Conservation (phyloP, 805 yeast genomes). For the Wickerhamiella spandovensis region DNA sequence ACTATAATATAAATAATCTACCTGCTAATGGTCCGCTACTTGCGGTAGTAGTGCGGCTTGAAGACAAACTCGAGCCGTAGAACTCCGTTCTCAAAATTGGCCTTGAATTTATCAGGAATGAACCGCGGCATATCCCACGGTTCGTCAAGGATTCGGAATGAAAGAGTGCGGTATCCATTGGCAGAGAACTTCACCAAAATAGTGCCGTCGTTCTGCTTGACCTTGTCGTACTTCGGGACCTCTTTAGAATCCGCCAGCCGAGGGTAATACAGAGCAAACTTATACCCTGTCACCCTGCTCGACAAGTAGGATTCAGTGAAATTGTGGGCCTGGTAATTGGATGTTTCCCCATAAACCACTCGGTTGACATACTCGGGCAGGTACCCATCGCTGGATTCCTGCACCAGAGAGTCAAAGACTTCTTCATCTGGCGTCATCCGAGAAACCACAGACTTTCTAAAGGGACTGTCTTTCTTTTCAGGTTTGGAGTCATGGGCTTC, state of each 20-base stretch:
- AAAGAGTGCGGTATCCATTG: constrained; percentile 24
- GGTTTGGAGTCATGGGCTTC: neutral
- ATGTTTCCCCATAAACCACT: constrained; percentile 2
- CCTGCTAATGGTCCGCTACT: neutral
- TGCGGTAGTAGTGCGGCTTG: constrained; percentile 12
- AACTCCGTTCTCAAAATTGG: constrained; percentile 25
- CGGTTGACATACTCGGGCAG: constrained; percentile 4
- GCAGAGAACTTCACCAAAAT: constrained; percentile 24
- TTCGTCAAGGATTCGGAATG: constrained; percentile 24
- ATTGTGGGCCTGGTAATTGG: constrained; percentile 3
- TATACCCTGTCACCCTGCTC: constrained; percentile 26
- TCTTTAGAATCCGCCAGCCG: constrained; percentile 16
- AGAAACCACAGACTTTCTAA: neutral
- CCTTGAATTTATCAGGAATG: constrained; percentile 18
- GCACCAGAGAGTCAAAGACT: constrained; percentile 2
- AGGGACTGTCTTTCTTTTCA: neutral
- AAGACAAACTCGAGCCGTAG: constrained; percentile 26
- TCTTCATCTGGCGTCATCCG: constrained; percentile 1
- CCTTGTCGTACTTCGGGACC: constrained; percentile 24
- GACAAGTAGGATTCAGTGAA: constrained; percentile 17
- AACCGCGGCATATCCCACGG: constrained; percentile 25
- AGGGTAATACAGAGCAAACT: constrained; percentile 26
- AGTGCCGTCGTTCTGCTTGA: constrained; percentile 16
- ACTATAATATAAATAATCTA: neutral
- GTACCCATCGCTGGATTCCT: neutral